These are phyloP conservation scores for Cicer cuneatum DNA, from an alignment of 306 rosid species.

Conservation along the genomic window DNA sequence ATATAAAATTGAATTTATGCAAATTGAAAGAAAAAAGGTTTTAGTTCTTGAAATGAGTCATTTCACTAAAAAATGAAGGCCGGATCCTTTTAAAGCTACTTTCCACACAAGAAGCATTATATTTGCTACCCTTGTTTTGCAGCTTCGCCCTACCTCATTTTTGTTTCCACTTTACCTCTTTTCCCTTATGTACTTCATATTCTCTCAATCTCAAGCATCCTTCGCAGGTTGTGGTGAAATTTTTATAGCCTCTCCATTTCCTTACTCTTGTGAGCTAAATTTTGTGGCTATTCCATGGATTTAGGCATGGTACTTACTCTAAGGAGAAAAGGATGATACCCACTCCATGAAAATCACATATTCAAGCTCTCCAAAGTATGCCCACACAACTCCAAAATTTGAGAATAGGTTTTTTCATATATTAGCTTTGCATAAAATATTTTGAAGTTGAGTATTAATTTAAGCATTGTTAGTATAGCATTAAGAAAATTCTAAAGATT, in stretches of 20 bases:
- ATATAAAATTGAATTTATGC: constrained; percentile 33
- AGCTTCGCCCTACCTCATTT: neutral
- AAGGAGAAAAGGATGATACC: neutral
- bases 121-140: constrained; percentile 1
- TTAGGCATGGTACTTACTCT: neutral
- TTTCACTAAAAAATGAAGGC: neutral
- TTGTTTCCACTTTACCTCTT: neutral
- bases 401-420: neutral
- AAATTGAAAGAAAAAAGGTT: constrained; percentile 28
- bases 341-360: neutral
- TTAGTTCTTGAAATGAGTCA: constrained; percentile 20
- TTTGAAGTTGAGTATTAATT: neutral
- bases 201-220: constrained; percentile 8
- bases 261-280: neutral
- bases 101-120: constrained; percentile 2
- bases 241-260: neutral
- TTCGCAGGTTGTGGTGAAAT: neutral
- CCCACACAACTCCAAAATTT: neutral
- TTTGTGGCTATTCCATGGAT: constrained; percentile 1
- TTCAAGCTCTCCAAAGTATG: neutral
- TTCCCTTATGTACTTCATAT: neutral
- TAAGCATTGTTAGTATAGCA: neutral
- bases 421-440: neutral
- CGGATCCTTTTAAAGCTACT: neutral
- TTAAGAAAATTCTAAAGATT: neutral